A percentile compares a stretch with the other conserved stretches of the same genome.
phyloP scores from a whole-genome alignment of 2,329 filamentous ascomycete genomes.

The Penicillium sp. region DNA sequence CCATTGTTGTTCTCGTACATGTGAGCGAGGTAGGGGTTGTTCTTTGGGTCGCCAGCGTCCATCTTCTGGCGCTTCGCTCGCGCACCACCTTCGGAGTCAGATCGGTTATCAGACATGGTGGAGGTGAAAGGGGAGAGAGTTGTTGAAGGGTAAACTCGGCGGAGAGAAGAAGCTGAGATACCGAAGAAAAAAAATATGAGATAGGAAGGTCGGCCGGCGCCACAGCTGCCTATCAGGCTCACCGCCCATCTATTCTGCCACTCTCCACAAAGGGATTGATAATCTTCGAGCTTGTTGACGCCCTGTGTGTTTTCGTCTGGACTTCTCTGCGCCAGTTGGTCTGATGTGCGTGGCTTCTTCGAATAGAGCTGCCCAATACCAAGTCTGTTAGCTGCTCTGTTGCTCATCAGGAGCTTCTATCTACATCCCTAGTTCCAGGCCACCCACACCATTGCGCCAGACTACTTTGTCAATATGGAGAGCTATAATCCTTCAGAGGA shows the following conservation, averaged over 20 bases:
- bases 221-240: slow-evolving; percentile 24
- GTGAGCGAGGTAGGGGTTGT: slow-evolving; percentile 91
- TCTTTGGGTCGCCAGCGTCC: slow-evolving; percentile 46
- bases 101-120: slow-evolving; percentile 57
- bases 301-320: neutral
- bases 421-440: neutral
- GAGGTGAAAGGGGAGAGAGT: slow-evolving; percentile 11
- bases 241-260: slow-evolving; percentile 30
- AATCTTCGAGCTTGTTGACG: slow-evolving; percentile 8
- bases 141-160: slow-evolving; percentile 11
- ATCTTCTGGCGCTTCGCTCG: slow-evolving; percentile 57
- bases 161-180: slow-evolving; percentile 8
- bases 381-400: neutral
- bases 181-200: slow-evolving; percentile 23
- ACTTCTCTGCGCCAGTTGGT: neutral
- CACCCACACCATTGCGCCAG: slow-evolving; percentile 3
- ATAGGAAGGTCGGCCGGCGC: slow-evolving; percentile 33
- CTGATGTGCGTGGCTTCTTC: neutral
- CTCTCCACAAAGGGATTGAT: slow-evolving; percentile 29
- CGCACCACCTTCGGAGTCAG: slow-evolving; percentile 48
- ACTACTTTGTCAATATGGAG: slow-evolving; percentile 28
- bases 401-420: neutral
- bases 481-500: slow-evolving; percentile 32
- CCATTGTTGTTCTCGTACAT: slow-evolving; percentile 57
- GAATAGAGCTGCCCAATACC: neutral